These are phyloP conservation scores for Trichophyton benhamiae DNA, from an alignment of 2,329 filamentous ascomycete species.

Conservation along the genomic window DNA sequence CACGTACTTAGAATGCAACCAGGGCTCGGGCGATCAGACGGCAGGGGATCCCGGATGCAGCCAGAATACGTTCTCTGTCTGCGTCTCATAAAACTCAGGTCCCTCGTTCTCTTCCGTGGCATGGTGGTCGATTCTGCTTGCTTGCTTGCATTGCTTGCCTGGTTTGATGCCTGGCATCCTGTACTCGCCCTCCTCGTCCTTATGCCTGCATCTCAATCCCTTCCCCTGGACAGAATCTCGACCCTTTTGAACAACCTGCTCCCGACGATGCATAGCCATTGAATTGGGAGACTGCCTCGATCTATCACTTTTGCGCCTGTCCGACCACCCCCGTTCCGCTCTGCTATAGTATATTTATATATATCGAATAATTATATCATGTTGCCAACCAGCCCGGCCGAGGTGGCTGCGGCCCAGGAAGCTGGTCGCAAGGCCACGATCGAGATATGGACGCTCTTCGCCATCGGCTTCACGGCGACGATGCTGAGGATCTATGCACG, in stretches of 20 bases:
- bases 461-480: slow-evolving; percentile 14
- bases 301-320: not conserved
- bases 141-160: not conserved
- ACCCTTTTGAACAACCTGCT: no score
- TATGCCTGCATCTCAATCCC: no score
- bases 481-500: slow-evolving; percentile 36
- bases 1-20: not conserved
- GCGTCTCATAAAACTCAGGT: not conserved
- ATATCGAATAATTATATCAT: not conserved
- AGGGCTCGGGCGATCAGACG: not conserved
- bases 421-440: slow-evolving; percentile 1
- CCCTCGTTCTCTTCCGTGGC: not conserved
- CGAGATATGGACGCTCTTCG: slow-evolving; percentile 6
- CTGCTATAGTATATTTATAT: not conserved
- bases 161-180: no score
- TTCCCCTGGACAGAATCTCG: no score
- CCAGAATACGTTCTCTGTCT: not conserved
- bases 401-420: not conserved
- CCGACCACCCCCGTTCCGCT: not conserved
- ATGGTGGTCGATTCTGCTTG: not conserved
- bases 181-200: no score
- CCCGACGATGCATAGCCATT: not conserved
- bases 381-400: slow-evolving; percentile 4
- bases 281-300: not conserved
- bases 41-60: not conserved